These are phyloP conservation scores for Cyclostephanos tholiformis DNA, from an alignment of 108 stramenopile genomes.

Conservation along the genomic window DNA sequence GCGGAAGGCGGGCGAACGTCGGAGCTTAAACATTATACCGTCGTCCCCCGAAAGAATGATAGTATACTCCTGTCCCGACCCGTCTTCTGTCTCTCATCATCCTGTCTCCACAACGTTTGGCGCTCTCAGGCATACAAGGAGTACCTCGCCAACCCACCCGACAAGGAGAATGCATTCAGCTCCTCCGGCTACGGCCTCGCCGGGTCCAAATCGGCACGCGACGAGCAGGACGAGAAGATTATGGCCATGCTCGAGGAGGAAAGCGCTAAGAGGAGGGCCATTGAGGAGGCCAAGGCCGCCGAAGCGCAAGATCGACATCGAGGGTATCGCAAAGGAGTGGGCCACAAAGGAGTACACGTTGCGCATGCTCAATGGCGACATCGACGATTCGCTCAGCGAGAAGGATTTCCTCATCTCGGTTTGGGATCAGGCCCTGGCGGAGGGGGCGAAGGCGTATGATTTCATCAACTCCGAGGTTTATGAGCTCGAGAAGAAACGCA, in stretches of 20 bases:
- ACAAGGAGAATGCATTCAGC: constrained; percentile 18
- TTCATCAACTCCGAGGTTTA: constrained; percentile 24
- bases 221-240: constrained; percentile 28
- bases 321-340: constrained; percentile 78
- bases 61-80: no score
- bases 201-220: constrained; percentile 1
- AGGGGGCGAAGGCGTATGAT: constrained; percentile 64
- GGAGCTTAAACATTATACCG: no score
- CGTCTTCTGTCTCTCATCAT: background rate
- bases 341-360: constrained; percentile 74
- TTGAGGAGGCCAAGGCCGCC: constrained; percentile 5
- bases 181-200: background rate
- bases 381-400: constrained; percentile 54
- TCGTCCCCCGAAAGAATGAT: background rate
- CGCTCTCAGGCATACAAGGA: constrained; percentile 31
- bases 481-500: constrained; percentile 11
- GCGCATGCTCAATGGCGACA: constrained; percentile 52
- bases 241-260: constrained; percentile 35
- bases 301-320: constrained; percentile 56
- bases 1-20: no score
- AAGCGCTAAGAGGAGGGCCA: constrained; percentile 16
- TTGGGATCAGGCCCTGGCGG: constrained; percentile 72
- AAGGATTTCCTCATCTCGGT: constrained; percentile 63
- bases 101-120: background rate
- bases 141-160: constrained; percentile 23